Conservation (phyloP, 192 early-diverging fungal species). For the Podila verticillata region DNA sequence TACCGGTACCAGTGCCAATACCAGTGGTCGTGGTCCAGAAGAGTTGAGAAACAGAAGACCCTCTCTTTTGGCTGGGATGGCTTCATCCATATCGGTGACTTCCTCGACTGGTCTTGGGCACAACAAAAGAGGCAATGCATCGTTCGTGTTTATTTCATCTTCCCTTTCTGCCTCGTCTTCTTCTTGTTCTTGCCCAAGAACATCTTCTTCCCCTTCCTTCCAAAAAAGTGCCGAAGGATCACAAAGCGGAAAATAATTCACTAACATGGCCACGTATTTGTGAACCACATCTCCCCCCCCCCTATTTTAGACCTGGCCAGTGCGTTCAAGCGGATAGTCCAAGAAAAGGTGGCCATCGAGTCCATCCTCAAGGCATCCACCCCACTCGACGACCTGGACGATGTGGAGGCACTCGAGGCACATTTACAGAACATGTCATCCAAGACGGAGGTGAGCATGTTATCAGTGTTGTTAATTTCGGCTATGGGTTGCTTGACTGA, state of each 20-base stretch:
- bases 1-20: neutral
- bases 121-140: too few species aligned
- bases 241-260: neutral
- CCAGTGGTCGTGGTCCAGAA: too few species aligned
- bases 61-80: too few species aligned
- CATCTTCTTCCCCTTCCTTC: too few species aligned
- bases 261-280: neutral
- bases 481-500: too few species aligned
- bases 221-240: neutral
- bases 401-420: conserved; percentile 49
- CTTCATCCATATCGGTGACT: too few species aligned
- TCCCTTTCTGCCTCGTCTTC: neutral
- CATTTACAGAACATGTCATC: conserved; percentile 46
- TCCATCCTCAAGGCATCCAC: conserved; percentile 38
- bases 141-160: neutral
- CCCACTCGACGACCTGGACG: conserved; percentile 41
- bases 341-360: conserved; percentile 48
- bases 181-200: neutral
- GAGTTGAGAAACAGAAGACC: too few species aligned
- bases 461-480: neutral
- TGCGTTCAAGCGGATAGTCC: conserved; percentile 46
- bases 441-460: conserved; percentile 40
- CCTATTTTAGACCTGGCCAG: conserved; percentile 34
- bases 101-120: neutral
- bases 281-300: neutral